Evolutionary conservation across 2,329 filamentous ascomycete genomes (phyloP).

Genomic region (Phoma sp.): DNA sequence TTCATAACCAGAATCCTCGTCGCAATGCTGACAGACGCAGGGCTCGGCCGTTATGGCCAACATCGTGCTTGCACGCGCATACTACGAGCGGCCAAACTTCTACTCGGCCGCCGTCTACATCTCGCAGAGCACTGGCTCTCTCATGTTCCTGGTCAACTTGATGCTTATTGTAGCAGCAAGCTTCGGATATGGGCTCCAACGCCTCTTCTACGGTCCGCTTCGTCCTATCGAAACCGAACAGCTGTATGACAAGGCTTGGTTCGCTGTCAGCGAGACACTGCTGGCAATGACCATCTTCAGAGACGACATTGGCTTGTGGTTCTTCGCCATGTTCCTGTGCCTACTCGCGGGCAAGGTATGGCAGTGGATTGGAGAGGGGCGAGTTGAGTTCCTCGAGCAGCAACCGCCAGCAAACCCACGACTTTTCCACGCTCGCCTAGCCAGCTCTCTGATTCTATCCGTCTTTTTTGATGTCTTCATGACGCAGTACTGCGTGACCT

Average conservation of each 20-base stretch:
- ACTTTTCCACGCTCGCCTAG: constrained; percentile 85
- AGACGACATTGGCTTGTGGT: constrained; percentile 93
- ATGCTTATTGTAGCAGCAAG: constrained; percentile 81
- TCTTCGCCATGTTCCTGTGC: constrained; percentile 94
- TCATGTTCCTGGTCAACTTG: constrained; percentile 93
- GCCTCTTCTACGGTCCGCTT: constrained; percentile 86
- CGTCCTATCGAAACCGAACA: constrained; percentile 96
- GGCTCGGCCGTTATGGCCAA: constrained; percentile 83
- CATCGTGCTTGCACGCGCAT: constrained; percentile 85
- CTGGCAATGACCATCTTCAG: constrained; percentile 98
- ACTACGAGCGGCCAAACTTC: constrained; percentile 95
- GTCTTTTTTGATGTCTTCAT: constrained; percentile 81
- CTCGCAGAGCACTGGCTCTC: constrained; percentile 92
- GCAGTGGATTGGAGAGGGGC: constrained; percentile 96
- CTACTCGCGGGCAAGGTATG: constrained; percentile 95
- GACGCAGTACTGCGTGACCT: constrained; percentile 80
- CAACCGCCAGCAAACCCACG: constrained; percentile 89
- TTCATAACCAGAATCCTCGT: background rate
- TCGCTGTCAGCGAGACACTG: constrained; percentile 94
- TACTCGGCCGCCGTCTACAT: constrained; percentile 98
- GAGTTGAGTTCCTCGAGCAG: constrained; percentile 93
- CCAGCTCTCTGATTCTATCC: constrained; percentile 78
- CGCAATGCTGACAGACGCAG: constrained; percentile 34
- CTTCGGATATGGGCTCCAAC: constrained; percentile 86
- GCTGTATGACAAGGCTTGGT: constrained; percentile 97